These are phyloP conservation scores for Solanum arcanum DNA, from an alignment of 257 asterid species.

Conservation along the genomic window DNA sequence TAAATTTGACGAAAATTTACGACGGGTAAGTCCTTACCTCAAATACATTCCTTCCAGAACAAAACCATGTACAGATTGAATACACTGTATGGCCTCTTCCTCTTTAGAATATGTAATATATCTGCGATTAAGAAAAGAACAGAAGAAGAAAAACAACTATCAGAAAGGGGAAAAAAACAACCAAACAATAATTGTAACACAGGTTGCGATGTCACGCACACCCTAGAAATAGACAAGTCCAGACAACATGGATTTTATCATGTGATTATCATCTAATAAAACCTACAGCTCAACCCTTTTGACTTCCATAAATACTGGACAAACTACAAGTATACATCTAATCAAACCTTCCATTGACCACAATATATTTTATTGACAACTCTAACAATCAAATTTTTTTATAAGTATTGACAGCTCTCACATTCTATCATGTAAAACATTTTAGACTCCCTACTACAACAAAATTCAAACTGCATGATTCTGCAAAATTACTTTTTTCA, in stretches of 20 bases:
- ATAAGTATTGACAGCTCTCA: neutral
- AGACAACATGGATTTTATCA: neutral
- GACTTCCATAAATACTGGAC: neutral
- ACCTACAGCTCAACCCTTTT: neutral
- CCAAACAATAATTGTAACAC: neutral
- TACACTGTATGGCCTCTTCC: conserved; percentile 90
- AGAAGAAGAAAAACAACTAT: neutral
- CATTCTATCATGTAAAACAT: neutral
- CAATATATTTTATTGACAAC: neutral
- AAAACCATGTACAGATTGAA: conserved; percentile 88
- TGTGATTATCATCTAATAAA: neutral
- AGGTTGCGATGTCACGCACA: neutral
- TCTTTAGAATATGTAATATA: conserved; percentile 81
- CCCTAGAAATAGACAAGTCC: neutral
- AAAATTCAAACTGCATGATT: neutral
- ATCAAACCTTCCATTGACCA: neutral
- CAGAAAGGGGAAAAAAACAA: neutral
- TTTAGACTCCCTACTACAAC: neutral
- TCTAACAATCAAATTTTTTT: neutral
- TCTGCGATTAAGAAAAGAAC: conserved; percentile 24
- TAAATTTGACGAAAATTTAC: neutral
- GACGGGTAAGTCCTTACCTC: conserved; percentile 39
- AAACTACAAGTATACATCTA: neutral
- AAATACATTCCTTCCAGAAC: conserved; percentile 69
- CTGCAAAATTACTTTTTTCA: neutral